These are phyloP conservation scores for Daldinia concentrica DNA, from an alignment of 495 filamentous ascomycete genomes.

Conservation along the genomic window DNA sequence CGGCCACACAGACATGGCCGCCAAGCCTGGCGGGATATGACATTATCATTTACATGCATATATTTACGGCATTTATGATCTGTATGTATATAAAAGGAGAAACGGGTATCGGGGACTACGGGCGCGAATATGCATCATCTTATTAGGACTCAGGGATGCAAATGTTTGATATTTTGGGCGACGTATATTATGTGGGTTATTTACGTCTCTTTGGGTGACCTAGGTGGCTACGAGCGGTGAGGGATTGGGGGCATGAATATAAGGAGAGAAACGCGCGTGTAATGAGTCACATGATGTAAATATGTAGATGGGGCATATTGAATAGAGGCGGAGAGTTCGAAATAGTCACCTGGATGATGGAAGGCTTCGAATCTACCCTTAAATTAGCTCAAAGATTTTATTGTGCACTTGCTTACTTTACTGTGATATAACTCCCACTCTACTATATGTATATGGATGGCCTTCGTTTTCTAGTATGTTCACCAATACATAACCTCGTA, in stretches of 20 bases:
- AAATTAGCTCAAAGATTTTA: not conserved
- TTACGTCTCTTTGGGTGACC: not conserved
- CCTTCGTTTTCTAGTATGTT: not conserved
- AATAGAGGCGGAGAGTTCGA: not conserved
- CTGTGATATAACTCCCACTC: not conserved
- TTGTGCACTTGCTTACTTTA: not conserved
- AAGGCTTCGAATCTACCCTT: not conserved
- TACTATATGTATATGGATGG: not conserved
- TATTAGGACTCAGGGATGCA: not conserved
- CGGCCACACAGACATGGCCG: not conserved
- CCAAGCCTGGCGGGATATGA: not conserved
- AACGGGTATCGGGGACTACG: not conserved
- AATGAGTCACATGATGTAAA: constrained; percentile 26
- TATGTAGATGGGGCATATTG: constrained; percentile 4
- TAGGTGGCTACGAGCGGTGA: constrained; percentile 10
- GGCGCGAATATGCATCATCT: not conserved
- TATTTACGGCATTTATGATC: constrained; percentile 27
- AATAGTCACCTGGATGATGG: not conserved
- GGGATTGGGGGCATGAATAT: not conserved
- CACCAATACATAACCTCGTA: not conserved
- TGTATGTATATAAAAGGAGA: constrained; percentile 28
- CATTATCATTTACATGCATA: constrained; percentile 15
- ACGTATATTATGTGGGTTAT: not conserved
- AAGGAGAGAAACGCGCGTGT: constrained; percentile 10
- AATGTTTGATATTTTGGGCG: not conserved